These are phyloP conservation scores for Batrachochytrium dendrobatidis DNA, from an alignment of 371 early-diverging fungal genomes.

Conservation along the genomic window DNA sequence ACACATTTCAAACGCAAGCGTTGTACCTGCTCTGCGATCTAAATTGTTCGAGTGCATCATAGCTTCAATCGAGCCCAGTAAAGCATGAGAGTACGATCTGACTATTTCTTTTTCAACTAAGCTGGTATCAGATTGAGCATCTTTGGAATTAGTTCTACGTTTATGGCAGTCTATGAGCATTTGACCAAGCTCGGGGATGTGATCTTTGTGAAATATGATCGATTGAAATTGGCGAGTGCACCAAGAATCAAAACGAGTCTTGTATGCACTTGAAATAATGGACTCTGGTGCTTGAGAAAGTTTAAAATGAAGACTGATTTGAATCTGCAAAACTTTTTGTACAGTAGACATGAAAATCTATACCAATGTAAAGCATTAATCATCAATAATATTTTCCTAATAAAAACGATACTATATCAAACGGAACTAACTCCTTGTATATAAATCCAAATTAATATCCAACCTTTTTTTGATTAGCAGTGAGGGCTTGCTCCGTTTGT, in stretches of 20 bases:
- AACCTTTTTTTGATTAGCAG: slow-evolving; percentile 2
- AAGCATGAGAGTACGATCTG: too few relatives aligned
- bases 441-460: neutral
- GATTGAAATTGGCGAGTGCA: neutral
- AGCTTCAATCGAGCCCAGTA: too few relatives aligned
- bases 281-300: neutral
- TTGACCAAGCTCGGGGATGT: neutral
- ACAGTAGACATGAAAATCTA: slow-evolving; percentile 1
- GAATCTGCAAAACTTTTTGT: neutral
- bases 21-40: too few relatives aligned
- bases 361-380: neutral
- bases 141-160: too few relatives aligned
- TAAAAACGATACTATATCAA: too few relatives aligned
- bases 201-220: neutral
- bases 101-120: too few relatives aligned
- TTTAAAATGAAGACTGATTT: neutral
- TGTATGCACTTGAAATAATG: too few relatives aligned
- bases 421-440: too few relatives aligned
- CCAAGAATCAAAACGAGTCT: neutral
- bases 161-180: neutral
- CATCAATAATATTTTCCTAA: too few relatives aligned
- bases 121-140: too few relatives aligned
- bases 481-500: neutral
- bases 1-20: too few relatives aligned
- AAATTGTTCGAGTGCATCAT: too few relatives aligned